Evolutionary conservation across 208 protist genomes (phyloP), one percentile per base, ranked within the genome.

Genomic region (Sergeia podlipaevii): DNA sequence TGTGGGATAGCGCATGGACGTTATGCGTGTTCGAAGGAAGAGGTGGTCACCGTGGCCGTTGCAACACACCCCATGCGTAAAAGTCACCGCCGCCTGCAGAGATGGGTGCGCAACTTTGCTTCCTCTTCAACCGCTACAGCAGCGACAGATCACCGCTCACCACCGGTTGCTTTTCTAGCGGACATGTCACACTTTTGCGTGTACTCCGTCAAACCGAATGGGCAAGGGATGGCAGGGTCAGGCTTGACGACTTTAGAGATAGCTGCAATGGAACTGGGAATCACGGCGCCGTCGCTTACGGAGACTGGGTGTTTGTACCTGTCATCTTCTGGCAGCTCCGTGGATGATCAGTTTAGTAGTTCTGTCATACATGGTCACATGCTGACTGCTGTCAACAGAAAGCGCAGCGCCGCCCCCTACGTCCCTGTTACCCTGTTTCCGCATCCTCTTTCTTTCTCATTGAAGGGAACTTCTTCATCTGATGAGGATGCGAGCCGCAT

Each of bases 41-140:
- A 49, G 24, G 45, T 52, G 7, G 53, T 77, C 21, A n/a, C 46
- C 34, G 28, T 74, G 21, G 61, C 74, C 11, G 51, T 68, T 3
- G 57, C 74, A 3, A 34, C 24, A 3, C 38, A 1, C 20, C 37
- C 63, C 32, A 43, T 56, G 13, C 55, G 77, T 10, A 89, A 89
- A 48, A 60, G 65, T 8, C 85, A 88, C 44, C 77, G 85, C 23
- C 62, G 67, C 5, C 51, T 93, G 42, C 80, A 89, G 43, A 58
- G 85, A 7, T 93, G 77, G 77, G 72, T 55, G 26, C 42, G 48
- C 3, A 38, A 41, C n/a, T 63, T 78, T 3, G 47, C 34, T 1
- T 24, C 29, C 6, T 32, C 27, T 5, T 33, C 5, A 15, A n/a
- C 11, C 27, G 17, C 13, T 8, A 30, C 7, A 47, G 29, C 30